A percentile compares a stretch with the other conserved stretches of the same genome.
These are phyloP conservation scores for Caloboletus firmus DNA, from an alignment of 1,284 basidiomycete species.

Conservation along the genomic window DNA sequence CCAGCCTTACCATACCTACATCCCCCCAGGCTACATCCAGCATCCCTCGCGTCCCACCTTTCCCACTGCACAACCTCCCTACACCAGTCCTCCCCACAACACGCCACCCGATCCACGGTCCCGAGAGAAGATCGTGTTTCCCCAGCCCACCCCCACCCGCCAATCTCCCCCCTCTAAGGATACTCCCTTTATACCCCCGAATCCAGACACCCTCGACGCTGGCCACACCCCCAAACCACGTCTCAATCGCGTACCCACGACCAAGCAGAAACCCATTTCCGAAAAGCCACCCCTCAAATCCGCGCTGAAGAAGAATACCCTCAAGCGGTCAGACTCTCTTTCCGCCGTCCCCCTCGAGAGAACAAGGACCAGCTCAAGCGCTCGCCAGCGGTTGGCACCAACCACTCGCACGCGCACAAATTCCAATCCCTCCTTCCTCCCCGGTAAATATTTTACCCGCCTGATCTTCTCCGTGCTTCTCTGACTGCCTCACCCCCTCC, in stretches of 20 bases:
- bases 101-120: constrained; percentile 29
- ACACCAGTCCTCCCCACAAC: constrained; percentile 20
- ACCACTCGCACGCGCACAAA: constrained; percentile 36
- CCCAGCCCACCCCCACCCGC: constrained; percentile 14
- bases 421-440: constrained; percentile 35
- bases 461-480: neutral
- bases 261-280: constrained; percentile 16
- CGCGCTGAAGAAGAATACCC: constrained; percentile 52
- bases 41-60: constrained; percentile 12
- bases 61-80: constrained; percentile 13
- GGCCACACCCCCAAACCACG: constrained; percentile 25
- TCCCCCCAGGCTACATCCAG: constrained; percentile 33
- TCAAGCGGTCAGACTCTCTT: constrained; percentile 28
- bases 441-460: constrained; percentile 28
- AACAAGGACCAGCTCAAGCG: constrained; percentile 35
- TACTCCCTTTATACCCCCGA: constrained; percentile 29
- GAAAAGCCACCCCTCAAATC: constrained; percentile 50
- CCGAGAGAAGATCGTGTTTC: constrained; percentile 26
- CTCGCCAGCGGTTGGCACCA: constrained; percentile 33
- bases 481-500: constrained; percentile 15
- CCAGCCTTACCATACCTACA: constrained; percentile 37
- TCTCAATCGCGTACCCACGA: constrained; percentile 25
- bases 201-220: constrained; percentile 19
- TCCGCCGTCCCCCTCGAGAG: constrained; percentile 30
- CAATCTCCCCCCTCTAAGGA: constrained; percentile 21